Percentiles rank a stretch among this genome's conserved stretches.
phyloP scores from a whole-genome alignment of 345 rosid genomes.

The Eucalyptus pumila region DNA sequence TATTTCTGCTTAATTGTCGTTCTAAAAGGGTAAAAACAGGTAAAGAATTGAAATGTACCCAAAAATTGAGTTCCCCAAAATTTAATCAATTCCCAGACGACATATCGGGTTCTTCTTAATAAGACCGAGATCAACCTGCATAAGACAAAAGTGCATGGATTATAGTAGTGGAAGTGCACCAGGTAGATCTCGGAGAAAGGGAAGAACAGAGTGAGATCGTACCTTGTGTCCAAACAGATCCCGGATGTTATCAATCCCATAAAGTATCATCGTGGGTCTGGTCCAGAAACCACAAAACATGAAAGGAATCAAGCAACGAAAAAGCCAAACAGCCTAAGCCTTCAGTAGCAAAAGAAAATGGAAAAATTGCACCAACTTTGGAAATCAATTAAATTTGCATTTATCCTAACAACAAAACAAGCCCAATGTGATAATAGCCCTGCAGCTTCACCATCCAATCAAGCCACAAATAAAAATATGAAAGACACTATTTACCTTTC shows the following conservation, averaged over 20 bases:
- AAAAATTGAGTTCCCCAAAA: neutral
- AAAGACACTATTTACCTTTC: slow-evolving; percentile 54
- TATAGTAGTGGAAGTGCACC: neutral
- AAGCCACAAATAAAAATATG: neutral
- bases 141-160: neutral
- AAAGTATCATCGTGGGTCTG: slow-evolving; percentile 94
- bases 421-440: neutral
- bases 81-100: slow-evolving; percentile 43
- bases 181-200: neutral
- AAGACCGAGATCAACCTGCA: slow-evolving; percentile 82
- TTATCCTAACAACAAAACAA: neutral
- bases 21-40: neutral
- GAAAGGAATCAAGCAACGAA: neutral
- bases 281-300: neutral
- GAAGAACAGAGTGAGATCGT: neutral
- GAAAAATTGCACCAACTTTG: neutral
- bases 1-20: neutral
- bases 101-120: slow-evolving; percentile 70
- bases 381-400: neutral
- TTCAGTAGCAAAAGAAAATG: neutral
- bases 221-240: slow-evolving; percentile 99
- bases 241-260: slow-evolving; percentile 65
- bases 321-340: neutral
- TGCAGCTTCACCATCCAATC: neutral
- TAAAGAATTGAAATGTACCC: neutral